Evolutionary conservation across 83 land plant genomes (phyloP).

Genomic region (Diphasiastrum complanatum): DNA sequence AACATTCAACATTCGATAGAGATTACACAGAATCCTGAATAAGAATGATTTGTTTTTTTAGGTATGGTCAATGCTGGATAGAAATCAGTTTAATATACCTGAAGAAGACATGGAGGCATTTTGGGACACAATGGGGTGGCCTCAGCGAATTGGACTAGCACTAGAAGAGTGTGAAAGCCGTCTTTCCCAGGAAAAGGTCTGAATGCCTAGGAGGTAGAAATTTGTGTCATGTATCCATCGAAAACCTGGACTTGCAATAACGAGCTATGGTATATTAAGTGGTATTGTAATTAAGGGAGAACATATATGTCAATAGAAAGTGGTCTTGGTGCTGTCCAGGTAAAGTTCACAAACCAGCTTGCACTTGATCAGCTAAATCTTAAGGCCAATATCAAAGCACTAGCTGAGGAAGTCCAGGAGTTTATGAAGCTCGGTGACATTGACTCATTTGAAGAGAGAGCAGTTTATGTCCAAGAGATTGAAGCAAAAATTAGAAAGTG

Average conservation of each 20-base stretch:
- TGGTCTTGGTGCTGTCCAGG: conserved; percentile 4
- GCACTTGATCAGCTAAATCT: conserved; percentile 29
- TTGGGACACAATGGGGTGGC: conserved; percentile 36
- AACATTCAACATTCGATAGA: neutral
- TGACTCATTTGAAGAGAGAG: conserved; percentile 34
- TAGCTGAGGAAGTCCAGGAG: conserved; percentile 23
- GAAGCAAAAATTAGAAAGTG: conserved; percentile 26
- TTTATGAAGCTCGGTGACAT: conserved; percentile 32
- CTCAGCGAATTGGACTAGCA: conserved; percentile 28
- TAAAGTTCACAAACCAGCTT: conserved; percentile 26
- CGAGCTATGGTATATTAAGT: neutral
- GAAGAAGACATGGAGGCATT: conserved; percentile 23
- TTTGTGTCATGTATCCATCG: neutral
- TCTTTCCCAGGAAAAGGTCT: conserved; percentile 23
- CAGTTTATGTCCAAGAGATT: conserved; percentile 22
- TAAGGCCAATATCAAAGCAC: conserved; percentile 22
- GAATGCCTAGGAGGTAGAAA: neutral
- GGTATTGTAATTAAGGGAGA: neutral
- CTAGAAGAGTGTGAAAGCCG: conserved; percentile 20
- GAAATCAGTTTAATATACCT: conserved; percentile 21
- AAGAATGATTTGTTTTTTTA: neutral
- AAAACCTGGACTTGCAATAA: neutral
- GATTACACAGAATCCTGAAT: neutral
- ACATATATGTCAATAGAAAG: neutral
- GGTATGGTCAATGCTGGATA: conserved; percentile 32